These are phyloP conservation scores for Quillaja saponaria DNA, from an alignment of 306 rosid species.

Conservation along the genomic window DNA sequence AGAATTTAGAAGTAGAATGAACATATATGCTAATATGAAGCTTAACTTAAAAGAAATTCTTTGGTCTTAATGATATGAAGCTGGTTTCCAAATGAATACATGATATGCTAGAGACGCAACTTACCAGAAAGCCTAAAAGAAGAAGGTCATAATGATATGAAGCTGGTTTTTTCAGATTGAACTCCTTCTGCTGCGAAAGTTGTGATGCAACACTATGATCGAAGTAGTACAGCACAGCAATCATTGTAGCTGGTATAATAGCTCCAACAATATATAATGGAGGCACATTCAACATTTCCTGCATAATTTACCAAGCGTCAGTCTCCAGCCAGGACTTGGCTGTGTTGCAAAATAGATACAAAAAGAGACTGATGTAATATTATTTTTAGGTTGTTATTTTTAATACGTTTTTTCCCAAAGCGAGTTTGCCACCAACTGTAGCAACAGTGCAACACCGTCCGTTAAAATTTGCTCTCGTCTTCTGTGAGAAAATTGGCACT, in stretches of 20 bases:
- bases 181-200: slow-evolving; percentile 92
- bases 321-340: slow-evolving; percentile 25
- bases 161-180: slow-evolving; percentile 90
- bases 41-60: no score
- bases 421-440: no score
- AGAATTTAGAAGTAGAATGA: slow-evolving; percentile 19
- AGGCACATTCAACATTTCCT: slow-evolving; percentile 93
- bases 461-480: neutral
- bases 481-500: neutral
- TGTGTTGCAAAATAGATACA: slow-evolving; percentile 5
- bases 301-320: slow-evolving; percentile 43
- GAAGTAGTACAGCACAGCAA: slow-evolving; percentile 91
- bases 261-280: slow-evolving; percentile 85
- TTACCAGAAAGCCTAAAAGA: slow-evolving; percentile 81
- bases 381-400: no score
- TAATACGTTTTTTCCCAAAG: no score
- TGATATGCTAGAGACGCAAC: slow-evolving; percentile 24
- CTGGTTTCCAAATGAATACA: neutral
- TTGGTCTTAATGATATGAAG: no score
- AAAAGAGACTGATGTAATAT: no score
- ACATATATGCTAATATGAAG: no score
- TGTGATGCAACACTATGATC: slow-evolving; percentile 98
- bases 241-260: slow-evolving; percentile 94
- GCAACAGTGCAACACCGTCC: no score
- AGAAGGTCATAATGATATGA: slow-evolving; percentile 94